A percentile compares a stretch with the other conserved stretches of the same genome.
These are phyloP conservation scores for Triticum aestivum DNA, from an alignment of 176 grass and related monocot species.

Conservation along the genomic window DNA sequence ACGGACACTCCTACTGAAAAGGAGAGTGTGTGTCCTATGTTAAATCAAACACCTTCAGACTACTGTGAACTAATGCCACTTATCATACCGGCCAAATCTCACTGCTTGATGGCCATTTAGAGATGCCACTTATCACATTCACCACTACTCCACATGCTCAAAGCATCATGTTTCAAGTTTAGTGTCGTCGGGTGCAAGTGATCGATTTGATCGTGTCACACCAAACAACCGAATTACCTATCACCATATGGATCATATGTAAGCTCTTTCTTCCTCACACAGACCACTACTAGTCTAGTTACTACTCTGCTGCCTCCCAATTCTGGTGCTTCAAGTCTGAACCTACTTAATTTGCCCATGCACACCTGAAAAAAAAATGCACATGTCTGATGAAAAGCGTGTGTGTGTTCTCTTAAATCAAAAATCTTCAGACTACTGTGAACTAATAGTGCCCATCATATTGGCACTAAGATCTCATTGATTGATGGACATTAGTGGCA, in stretches of 20 bases:
- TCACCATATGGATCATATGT: neutral
- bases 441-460: neutral
- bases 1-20: too few relatives aligned
- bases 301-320: too few relatives aligned
- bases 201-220: neutral
- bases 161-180: neutral
- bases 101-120: neutral
- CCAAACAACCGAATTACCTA: neutral
- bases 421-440: neutral
- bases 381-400: too few relatives aligned
- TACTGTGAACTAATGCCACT: neutral
- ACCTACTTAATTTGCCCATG: too few relatives aligned
- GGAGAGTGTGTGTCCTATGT: too few relatives aligned
- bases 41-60: neutral
- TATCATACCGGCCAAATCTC: neutral
- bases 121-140: neutral
- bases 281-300: too few relatives aligned
- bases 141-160: neutral
- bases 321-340: too few relatives aligned
- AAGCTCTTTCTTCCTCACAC: too few relatives aligned
- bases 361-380: too few relatives aligned
- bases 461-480: neutral
- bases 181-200: too few relatives aligned
- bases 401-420: too few relatives aligned
- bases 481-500: neutral